Conservation (phyloP, 2,329 filamentous ascomycete genomes). For the Alternaria sp. region DNA sequence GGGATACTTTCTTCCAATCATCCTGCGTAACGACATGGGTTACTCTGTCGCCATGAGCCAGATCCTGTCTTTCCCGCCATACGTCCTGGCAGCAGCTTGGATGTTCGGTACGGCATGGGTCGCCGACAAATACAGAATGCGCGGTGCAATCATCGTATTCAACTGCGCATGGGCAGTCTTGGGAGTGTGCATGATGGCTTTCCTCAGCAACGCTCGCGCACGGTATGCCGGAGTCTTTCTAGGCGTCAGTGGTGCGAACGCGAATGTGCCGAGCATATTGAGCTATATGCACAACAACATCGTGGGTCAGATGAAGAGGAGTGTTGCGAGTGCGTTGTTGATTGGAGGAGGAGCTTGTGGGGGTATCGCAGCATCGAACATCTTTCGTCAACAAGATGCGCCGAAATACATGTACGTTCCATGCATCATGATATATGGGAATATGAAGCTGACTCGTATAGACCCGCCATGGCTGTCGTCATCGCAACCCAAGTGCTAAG, state of each 20-base stretch:
- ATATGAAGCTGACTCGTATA: background rate
- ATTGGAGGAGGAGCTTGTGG: conserved; percentile 27
- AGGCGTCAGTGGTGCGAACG: conserved; percentile 22
- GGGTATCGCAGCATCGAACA: conserved; percentile 26
- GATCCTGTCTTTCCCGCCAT: conserved; percentile 58
- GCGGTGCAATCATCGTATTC: conserved; percentile 53
- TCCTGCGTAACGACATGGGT: conserved; percentile 20
- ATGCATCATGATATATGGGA: no score
- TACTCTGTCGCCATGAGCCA: conserved; percentile 55
- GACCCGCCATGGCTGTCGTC: conserved; percentile 22
- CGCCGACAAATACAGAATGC: conserved; percentile 42
- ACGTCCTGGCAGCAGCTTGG: conserved; percentile 63
- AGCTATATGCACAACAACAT: conserved; percentile 38
- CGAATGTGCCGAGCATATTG: conserved; percentile 23
- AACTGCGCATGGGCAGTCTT: conserved; percentile 62
- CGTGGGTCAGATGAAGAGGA: conserved; percentile 31
- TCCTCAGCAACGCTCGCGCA: conserved; percentile 13
- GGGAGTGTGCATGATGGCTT: conserved; percentile 62
- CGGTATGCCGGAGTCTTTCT: conserved; percentile 28
- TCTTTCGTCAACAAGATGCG: conserved; percentile 28
- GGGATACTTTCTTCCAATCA: conserved; percentile 25
- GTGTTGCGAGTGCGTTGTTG: conserved; percentile 31
- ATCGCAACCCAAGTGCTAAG: conserved; percentile 26
- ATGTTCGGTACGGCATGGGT: conserved; percentile 59
- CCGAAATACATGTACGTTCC: conserved; percentile 19